phyloP scores from a whole-genome alignment of 2,329 filamentous ascomycete species.

The Ceratocystis destructans region DNA sequence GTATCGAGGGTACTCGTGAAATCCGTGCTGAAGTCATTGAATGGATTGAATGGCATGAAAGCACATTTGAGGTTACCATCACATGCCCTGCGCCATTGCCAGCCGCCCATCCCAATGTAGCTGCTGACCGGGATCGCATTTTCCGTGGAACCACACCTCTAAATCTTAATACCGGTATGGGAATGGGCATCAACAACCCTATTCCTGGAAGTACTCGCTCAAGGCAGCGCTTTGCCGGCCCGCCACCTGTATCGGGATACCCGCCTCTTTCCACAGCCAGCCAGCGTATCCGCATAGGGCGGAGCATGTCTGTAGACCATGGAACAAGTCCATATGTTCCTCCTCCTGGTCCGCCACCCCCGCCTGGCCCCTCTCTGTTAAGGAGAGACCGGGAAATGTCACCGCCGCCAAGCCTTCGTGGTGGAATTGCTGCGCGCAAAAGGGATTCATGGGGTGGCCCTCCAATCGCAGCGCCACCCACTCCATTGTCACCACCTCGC shows the following conservation, averaged over 20 bases:
- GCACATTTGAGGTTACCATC: constrained; percentile 14
- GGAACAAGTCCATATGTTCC: constrained; percentile 13
- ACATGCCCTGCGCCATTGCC: constrained; percentile 13
- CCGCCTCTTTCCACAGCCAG: constrained; percentile 4
- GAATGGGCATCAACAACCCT: neutral
- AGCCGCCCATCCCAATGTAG: neutral
- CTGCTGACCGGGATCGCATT: constrained; percentile 9
- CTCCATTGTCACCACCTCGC: constrained; percentile 16
- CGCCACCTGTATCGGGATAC: constrained; percentile 14
- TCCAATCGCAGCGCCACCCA: constrained; percentile 13
- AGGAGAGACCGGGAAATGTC: constrained; percentile 5
- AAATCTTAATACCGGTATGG: constrained; percentile 7
- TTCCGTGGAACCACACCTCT: constrained; percentile 13
- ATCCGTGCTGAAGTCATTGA: constrained; percentile 18
- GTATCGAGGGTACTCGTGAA: constrained; percentile 16
- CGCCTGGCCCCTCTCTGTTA: neutral
- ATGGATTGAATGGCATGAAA: constrained; percentile 19
- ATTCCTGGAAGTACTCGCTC: neutral
- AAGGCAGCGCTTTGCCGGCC: constrained; percentile 9
- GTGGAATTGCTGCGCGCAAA: constrained; percentile 8
- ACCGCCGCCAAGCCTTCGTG: constrained; percentile 9
- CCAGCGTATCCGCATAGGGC: constrained; percentile 2
- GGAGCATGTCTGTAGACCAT: constrained; percentile 19
- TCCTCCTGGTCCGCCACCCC: neutral
- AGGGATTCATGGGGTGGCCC: constrained; percentile 17